Conservation (phyloP, 2,329 filamentous ascomycete genomes). For the Pseudocercospora fuligena region DNA sequence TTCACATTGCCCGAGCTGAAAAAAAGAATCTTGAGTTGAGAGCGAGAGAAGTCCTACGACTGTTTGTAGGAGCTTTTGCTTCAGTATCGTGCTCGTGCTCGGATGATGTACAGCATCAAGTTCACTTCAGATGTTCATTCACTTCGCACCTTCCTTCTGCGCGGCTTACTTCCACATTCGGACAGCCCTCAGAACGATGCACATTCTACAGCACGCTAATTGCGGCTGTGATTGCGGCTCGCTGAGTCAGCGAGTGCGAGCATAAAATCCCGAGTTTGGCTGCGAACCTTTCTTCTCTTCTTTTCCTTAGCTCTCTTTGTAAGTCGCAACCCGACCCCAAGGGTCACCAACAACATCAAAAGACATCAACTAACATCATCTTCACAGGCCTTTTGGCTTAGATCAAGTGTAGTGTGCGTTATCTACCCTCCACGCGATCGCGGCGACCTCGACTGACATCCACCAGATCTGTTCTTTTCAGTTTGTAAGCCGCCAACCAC, state of each 20-base stretch:
- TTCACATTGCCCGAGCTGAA: no score
- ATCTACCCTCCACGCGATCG: no score
- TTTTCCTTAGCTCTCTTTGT: constrained; percentile 3
- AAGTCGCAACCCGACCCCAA: neutral
- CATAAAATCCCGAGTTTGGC: neutral
- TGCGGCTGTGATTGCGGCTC: no score
- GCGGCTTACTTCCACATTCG: neutral
- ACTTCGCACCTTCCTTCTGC: no score
- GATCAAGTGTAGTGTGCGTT: neutral
- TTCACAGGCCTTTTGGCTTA: constrained; percentile 8
- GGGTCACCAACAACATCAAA: neutral
- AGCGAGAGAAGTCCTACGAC: no score
- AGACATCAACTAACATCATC: neutral
- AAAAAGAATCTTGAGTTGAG: no score
- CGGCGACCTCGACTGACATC: neutral
- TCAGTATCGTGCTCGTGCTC: no score
- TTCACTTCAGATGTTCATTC: no score
- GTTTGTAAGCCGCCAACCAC: neutral
- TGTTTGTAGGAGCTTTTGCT: no score
- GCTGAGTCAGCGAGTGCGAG: neutral
- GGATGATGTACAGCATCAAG: no score
- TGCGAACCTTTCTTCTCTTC: neutral
- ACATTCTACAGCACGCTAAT: neutral
- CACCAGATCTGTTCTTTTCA: constrained; percentile 1
- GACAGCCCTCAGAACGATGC: neutral